Percentiles rank a stretch among this genome's conserved stretches.
Evolutionary conservation across 805 yeast genomes (phyloP).

Genomic region (Pichia heedii): DNA sequence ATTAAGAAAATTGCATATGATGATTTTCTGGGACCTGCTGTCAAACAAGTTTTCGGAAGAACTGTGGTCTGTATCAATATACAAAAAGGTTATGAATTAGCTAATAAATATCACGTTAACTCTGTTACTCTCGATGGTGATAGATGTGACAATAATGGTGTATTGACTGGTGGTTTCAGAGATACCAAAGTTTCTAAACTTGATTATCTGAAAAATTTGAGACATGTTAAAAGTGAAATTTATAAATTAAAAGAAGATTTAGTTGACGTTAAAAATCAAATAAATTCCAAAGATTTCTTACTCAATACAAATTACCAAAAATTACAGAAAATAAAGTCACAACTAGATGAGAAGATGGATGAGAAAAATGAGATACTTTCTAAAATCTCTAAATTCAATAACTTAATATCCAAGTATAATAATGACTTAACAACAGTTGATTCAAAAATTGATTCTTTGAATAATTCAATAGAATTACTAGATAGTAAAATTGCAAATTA

Average conservation of each 20-base stretch:
- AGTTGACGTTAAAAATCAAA: conserved; percentile 27
- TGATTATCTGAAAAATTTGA: conserved; percentile 54
- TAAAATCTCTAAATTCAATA: conserved; percentile 32
- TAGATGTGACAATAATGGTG: conserved; percentile 75
- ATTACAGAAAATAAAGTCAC: conserved; percentile 27
- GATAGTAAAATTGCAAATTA: conserved; percentile 35
- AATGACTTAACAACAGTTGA: conserved; percentile 34
- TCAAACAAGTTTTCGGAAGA: conserved; percentile 72
- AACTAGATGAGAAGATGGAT: conserved; percentile 35
- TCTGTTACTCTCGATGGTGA: conserved; percentile 93
- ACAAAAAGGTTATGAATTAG: conserved; percentile 56
- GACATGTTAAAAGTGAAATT: conserved; percentile 42
- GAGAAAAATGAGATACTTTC: conserved; percentile 36
- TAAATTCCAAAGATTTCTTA: conserved; percentile 39
- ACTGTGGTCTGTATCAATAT: conserved; percentile 69
- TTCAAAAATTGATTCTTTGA: conserved; percentile 29
- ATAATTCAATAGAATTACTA: conserved; percentile 27
- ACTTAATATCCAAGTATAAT: conserved; percentile 33
- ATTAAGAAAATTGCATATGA: conserved; percentile 63
- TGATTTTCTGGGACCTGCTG: conserved; percentile 50
- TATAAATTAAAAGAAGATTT: conserved; percentile 33
- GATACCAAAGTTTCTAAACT: conserved; percentile 61
- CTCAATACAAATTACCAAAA: conserved; percentile 43
- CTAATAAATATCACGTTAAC: conserved; percentile 50
- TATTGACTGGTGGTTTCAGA: conserved; percentile 79